Conservation (phyloP, 2,329 filamentous ascomycete genomes). For the Paecilomyces fulvus region DNA sequence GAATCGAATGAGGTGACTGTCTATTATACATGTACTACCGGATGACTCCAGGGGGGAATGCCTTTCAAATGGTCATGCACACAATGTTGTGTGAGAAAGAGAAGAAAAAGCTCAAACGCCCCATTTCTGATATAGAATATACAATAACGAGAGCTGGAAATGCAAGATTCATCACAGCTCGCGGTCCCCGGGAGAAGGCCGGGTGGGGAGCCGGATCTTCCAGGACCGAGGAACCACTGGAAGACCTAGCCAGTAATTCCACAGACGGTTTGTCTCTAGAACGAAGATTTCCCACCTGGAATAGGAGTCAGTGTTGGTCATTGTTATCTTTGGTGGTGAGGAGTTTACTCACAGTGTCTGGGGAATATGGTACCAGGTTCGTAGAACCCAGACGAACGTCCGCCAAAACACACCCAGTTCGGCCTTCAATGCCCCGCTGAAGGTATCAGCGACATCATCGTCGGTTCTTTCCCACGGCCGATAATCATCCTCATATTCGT, state of each 20-base stretch:
- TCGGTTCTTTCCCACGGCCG: constrained; percentile 23
- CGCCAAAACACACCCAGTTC: constrained; percentile 58
- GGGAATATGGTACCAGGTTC: constrained; percentile 63
- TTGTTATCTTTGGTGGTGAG: background rate
- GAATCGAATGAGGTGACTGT: background rate
- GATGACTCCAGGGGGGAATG: background rate
- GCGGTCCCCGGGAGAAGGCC: constrained; percentile 20
- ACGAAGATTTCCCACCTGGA: constrained; percentile 44
- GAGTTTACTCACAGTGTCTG: constrained; percentile 54
- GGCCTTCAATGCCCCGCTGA: constrained; percentile 51
- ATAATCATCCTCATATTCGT: constrained; percentile 31
- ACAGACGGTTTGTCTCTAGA: constrained; percentile 48
- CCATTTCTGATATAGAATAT: background rate
- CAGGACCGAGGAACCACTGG: constrained; percentile 50
- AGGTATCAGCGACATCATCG: constrained; percentile 30
- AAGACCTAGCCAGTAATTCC: constrained; percentile 56
- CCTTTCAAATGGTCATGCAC: background rate
- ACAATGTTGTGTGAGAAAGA: background rate
- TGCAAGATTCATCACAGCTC: constrained; percentile 28
- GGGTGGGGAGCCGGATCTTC: constrained; percentile 40
- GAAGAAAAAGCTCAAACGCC: background rate
- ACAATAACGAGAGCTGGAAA: background rate
- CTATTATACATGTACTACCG: background rate
- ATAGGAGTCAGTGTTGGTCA: background rate
- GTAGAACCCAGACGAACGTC: constrained; percentile 58